Conservation (phyloP, 345 rosid genomes). For the Eucalyptus pauciflora region DNA sequence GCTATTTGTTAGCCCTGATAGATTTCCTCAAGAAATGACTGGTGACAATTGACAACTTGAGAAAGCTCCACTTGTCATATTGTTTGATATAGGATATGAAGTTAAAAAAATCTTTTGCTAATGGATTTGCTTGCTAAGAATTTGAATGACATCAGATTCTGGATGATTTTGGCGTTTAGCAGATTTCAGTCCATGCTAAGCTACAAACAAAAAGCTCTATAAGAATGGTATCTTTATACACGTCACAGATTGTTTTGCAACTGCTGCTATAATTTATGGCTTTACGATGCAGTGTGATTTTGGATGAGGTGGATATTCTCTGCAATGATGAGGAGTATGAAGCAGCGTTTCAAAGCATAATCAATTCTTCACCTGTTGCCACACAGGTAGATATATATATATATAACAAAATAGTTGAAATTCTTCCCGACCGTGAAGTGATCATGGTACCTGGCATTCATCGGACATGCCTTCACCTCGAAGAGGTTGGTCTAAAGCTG, state of each 20-base stretch:
- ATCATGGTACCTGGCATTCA: conserved; percentile 91
- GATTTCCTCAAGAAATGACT: background rate
- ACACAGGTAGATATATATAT: conserved; percentile 52
- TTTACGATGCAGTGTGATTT: conserved; percentile 45
- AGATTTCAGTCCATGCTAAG: background rate
- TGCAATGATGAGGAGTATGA: conserved; percentile 73
- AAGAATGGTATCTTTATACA: background rate
- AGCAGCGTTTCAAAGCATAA: conserved; percentile 53
- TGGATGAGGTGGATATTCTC: conserved; percentile 88
- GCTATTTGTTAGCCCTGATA: background rate
- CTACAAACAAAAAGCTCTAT: background rate
- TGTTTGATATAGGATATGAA: background rate
- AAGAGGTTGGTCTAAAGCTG: conserved; percentile 46
- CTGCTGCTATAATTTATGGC: background rate
- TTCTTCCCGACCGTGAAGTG: conserved; percentile 72
- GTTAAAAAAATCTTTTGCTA: background rate
- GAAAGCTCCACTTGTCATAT: background rate
- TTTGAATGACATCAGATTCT: background rate
- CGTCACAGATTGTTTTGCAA: background rate
- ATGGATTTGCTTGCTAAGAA: background rate
- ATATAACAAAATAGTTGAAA: conserved; percentile 69
- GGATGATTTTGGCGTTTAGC: background rate
- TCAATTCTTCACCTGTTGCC: conserved; percentile 55
- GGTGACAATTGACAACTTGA: background rate
- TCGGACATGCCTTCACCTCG: conserved; percentile 64